These are phyloP conservation scores for Sphagnum contortum DNA, from an alignment of 225 moss, liverwort and hornwort species.

Conservation along the genomic window DNA sequence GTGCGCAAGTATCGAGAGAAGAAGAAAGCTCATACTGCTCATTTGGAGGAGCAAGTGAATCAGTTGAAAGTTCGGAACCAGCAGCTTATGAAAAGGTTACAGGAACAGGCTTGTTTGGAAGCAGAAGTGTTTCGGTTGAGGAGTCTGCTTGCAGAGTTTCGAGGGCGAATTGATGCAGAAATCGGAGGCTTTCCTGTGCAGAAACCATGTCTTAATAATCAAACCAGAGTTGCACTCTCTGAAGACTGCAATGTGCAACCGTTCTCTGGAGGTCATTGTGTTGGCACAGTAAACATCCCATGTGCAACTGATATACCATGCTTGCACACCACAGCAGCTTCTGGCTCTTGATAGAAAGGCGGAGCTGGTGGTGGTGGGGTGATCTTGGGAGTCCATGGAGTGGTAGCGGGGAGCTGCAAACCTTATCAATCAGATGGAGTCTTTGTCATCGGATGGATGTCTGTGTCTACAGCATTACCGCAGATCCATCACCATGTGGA, in stretches of 20 bases:
- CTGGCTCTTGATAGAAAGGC: no score
- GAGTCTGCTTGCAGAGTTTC: constrained; percentile 48
- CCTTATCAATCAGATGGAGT: no score
- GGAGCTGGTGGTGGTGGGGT: no score
- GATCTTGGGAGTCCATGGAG: no score
- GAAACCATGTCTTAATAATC: constrained; percentile 16
- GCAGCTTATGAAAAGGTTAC: constrained; percentile 88
- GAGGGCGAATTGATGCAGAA: constrained; percentile 64
- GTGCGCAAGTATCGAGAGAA: constrained; percentile 98
- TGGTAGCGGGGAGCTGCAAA: no score
- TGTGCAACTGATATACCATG: constrained; percentile 52
- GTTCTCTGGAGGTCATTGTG: constrained; percentile 26
- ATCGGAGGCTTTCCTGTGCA: constrained; percentile 17
- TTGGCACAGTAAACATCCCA: constrained; percentile 29
- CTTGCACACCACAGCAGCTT: constrained; percentile 21
- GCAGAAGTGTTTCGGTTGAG: constrained; percentile 65
- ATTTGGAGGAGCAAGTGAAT: constrained; percentile 73
- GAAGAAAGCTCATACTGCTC: constrained; percentile 94
- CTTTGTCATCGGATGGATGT: no score
- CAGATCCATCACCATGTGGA: no score
- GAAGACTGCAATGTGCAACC: constrained; percentile 25
- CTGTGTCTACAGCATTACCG: no score
- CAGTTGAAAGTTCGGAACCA: constrained; percentile 61
- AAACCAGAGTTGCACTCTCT: constrained; percentile 4
- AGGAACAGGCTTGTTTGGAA: constrained; percentile 62